Evolutionary conservation across 768 basidiomycete genomes (phyloP), one percentile per base, ranked within the genome.

Genomic region (Hericium erinaceus): DNA sequence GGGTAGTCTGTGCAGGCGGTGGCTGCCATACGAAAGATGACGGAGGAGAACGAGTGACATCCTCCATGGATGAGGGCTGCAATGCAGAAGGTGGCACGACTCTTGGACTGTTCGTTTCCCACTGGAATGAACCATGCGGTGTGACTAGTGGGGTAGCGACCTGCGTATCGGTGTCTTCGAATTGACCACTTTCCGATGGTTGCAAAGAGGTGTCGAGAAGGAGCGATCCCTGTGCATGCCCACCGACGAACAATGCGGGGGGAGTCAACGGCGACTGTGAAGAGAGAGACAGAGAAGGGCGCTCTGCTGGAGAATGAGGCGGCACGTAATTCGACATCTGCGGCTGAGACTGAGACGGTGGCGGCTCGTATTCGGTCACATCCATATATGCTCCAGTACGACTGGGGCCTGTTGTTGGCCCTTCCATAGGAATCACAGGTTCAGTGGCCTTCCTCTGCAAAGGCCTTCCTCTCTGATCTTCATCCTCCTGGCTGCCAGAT

Each of bases 91-190:
- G 56, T 33, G 76, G 69, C 2, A 72, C 57, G 39, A 66, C 64
- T 60, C 67, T 72, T 10, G 64, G 66, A 58, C 73, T 67, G 20
- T 64, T 56, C 28, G 71, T 60, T 33, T 67, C 67, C 74, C 75
- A 79, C 55, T 74, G 73, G 13, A 77, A 64, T n/a, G 81, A 81
- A 39, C 80, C 79, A 55, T 79, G 78, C 3, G 82, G 81, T 8
- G 82, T 81, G 37, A 78, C 72, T 33, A 77, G 56, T 11, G 85
- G 82, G 0, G 83, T 81, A 48, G 75, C 71, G 56, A 82, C 68
- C 55, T 73, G 76, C 7, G 68, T 66, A 18, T 79, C 77, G 2
- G 75, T 72, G 28, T 75, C 76, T 64, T 80, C 77, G 7, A 80
- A 79, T 20, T 26, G 44, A 22, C 16, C 12, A 5, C 22, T 46